Evolutionary conservation across 2,329 filamentous ascomycete species (phyloP), one percentile per base, ranked within the genome.

Genomic region (Lecanicillium sp.): DNA sequence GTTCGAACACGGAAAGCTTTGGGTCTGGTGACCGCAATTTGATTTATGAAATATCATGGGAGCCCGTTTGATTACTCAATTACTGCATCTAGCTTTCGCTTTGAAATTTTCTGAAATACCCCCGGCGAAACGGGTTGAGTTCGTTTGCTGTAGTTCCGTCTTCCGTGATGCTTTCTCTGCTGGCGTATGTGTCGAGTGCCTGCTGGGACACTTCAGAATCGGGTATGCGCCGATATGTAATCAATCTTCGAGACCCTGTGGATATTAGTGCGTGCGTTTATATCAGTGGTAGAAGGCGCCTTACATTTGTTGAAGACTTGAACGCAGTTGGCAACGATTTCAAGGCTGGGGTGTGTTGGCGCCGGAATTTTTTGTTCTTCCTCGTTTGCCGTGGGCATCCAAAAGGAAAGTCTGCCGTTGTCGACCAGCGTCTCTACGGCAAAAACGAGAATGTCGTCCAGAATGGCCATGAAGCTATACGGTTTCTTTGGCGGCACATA

Each of bases 341-440:
- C 78, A 12, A 98, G 69, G 49, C 78, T 80, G 0, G 86, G 85
- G 62, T 97, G 89, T 17, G 74, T 76, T 0, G 91, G 91, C 12
- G 91, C 77, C 0, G 80, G 73, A 19, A 95, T 80, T 60, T 91
- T 86, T 50, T 84, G 78, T 40, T 88, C 78, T 57, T 89, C 79
- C 56, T 89, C 79, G 60, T 88, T 90, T 23, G 89, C 84, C 0
- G 90, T 95, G 0, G 93, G 93, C 87, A 97, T 95, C 93, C 93
- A 98, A 72, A 98, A 94, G 7, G 86, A 87, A 9, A 98, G 65
- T 23, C 93, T 76, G 0, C 89, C 93, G 53, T 81, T 69, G 44
- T 88, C 83, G 7, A 95, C 87, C 1, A 98, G 73, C 1, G 84
- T 87, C 11, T 78, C 72, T 1, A 83, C 78, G 5, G 89, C 83